These are phyloP conservation scores for Russula foetens DNA, from an alignment of 768 basidiomycete species.

Conservation along the genomic window DNA sequence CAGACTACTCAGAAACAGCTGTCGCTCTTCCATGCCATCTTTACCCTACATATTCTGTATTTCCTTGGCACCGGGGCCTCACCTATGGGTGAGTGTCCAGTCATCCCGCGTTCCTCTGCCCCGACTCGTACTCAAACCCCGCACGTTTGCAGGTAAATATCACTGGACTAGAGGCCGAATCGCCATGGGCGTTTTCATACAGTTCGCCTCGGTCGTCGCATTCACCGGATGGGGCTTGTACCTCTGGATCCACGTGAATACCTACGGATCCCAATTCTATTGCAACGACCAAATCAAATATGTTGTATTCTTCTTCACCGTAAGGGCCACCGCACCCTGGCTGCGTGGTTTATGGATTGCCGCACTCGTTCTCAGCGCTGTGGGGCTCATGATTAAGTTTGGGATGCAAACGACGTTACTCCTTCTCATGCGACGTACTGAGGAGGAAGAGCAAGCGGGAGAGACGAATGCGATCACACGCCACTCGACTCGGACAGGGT, in stretches of 20 bases:
- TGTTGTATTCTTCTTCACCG: neutral
- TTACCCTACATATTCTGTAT: conserved; percentile 10
- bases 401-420: neutral
- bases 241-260: neutral
- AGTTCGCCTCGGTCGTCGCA: neutral
- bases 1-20: neutral
- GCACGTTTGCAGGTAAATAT: conserved; percentile 10
- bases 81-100: neutral
- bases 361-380: neutral
- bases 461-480: neutral
- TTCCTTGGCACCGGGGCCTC: conserved; percentile 10
- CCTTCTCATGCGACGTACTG: neutral
- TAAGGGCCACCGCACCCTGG: conserved; percentile 11
- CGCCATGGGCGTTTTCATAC: neutral
- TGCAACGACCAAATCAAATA: conserved; percentile 9
- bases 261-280: neutral
- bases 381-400: neutral
- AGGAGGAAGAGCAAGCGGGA: too few species aligned
- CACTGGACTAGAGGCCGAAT: conserved; percentile 5
- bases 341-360: conserved; percentile 1
- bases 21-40: conserved; percentile 9
- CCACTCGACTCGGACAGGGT: neutral
- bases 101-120: neutral
- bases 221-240: conserved; percentile 13
- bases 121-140: neutral